These are phyloP conservation scores for Tirmania nivea DNA, from an alignment of 495 filamentous ascomycete genomes.

Conservation along the genomic window DNA sequence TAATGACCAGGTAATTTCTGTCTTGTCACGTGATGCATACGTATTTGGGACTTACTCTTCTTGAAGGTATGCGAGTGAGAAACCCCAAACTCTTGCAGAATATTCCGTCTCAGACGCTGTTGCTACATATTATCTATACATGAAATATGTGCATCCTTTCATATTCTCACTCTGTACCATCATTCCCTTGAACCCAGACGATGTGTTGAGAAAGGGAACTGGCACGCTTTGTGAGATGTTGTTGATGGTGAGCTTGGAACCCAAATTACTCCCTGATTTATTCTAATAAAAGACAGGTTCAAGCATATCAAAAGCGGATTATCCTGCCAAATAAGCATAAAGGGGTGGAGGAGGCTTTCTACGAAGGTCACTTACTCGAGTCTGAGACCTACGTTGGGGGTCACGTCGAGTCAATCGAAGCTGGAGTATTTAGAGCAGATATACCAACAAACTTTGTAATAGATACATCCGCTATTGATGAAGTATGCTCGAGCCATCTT, in stretches of 20 bases:
- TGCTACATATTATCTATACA: slow-evolving; percentile 97
- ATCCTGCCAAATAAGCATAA: slow-evolving; percentile 94
- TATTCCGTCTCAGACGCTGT: slow-evolving; percentile 99
- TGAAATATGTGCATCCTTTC: slow-evolving; percentile 99
- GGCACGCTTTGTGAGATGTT: slow-evolving; percentile 98
- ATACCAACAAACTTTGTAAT: slow-evolving; percentile 83
- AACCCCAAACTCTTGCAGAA: slow-evolving; percentile 81
- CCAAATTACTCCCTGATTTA: slow-evolving; percentile 12
- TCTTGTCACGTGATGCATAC: slow-evolving; percentile 1
- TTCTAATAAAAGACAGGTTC: slow-evolving; percentile 24
- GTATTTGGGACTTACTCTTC: background rate
- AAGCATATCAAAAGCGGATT: slow-evolving; percentile 82
- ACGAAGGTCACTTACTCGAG: slow-evolving; percentile 86
- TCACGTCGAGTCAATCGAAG: slow-evolving; percentile 98
- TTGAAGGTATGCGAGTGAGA: slow-evolving; percentile 53
- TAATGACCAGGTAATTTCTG: slow-evolving; percentile 55
- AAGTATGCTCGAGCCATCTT: slow-evolving; percentile 19
- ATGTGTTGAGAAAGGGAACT: slow-evolving; percentile 83
- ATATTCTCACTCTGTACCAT: slow-evolving; percentile 97
- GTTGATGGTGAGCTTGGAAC: slow-evolving; percentile 41
- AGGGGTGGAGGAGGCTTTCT: slow-evolving; percentile 74
- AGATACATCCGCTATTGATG: slow-evolving; percentile 69
- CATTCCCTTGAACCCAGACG: slow-evolving; percentile 77
- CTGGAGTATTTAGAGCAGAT: slow-evolving; percentile 87
- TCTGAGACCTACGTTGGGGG: slow-evolving; percentile 96